Conservation (phyloP, 495 filamentous ascomycete genomes). For the Aspergillus bridgeri region DNA sequence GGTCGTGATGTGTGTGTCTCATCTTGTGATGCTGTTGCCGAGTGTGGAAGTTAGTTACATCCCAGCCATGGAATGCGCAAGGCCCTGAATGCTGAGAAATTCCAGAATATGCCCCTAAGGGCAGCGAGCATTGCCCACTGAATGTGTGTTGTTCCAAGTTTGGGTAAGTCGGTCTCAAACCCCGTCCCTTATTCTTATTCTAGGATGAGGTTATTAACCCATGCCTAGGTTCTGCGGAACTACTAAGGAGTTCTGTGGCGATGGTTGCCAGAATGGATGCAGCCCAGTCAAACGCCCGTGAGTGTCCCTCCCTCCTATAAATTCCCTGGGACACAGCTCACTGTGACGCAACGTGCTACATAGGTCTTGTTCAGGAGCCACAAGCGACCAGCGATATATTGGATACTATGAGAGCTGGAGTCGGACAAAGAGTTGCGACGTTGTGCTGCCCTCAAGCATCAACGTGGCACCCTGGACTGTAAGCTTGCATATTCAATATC, state of each 20-base stretch:
- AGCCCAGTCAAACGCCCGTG: constrained; percentile 5
- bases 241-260: constrained; percentile 6
- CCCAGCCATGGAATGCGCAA: too few relatives aligned
- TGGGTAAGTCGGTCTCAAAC: too few relatives aligned
- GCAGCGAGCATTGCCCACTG: constrained; percentile 1
- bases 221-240: constrained; percentile 7
- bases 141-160: constrained; percentile 6
- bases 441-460: too few relatives aligned
- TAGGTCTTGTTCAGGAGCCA: too few relatives aligned
- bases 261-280: constrained; percentile 4
- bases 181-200: too few relatives aligned
- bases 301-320: neutral
- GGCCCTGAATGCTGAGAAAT: neutral
- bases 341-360: too few relatives aligned
- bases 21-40: constrained; percentile 3
- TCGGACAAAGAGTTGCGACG: too few relatives aligned
- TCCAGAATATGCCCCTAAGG: constrained; percentile 2
- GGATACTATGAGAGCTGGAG: too few relatives aligned
- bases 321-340: too few relatives aligned
- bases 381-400: too few relatives aligned
- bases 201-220: neutral
- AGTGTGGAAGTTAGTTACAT: neutral
- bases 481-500: too few relatives aligned
- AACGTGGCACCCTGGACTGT: too few relatives aligned
- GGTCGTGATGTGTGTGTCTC: constrained; percentile 5